phyloP scores from a whole-genome alignment of 2,329 filamentous ascomycete species.

The Colletotrichum cordylinicola region DNA sequence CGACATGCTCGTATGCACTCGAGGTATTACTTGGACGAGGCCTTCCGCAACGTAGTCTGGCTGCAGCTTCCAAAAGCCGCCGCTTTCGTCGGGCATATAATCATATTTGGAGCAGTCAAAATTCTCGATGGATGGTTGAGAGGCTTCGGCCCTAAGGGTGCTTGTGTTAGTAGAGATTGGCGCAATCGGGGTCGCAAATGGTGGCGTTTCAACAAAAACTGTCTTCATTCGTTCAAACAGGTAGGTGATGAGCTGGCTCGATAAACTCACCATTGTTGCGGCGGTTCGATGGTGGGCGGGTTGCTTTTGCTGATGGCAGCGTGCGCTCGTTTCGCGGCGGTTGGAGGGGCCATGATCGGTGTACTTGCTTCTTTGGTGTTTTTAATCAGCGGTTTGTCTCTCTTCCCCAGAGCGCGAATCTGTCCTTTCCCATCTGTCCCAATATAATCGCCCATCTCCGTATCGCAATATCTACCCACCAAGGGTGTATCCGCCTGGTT shows the following conservation, averaged over 20 bases:
- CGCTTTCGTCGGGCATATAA: constrained; percentile 21
- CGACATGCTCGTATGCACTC: constrained; percentile 11
- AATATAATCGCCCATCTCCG: background rate
- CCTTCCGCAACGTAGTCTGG: constrained; percentile 12
- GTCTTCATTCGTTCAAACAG: background rate
- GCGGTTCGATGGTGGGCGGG: background rate
- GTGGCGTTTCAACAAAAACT: background rate
- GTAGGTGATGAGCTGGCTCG: background rate
- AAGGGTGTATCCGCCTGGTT: background rate
- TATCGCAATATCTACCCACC: background rate
- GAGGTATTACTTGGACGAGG: constrained; percentile 15
- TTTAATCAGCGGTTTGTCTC: constrained; percentile 12
- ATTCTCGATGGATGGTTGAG: background rate
- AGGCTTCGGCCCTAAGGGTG: constrained; percentile 8
- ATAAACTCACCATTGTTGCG: background rate
- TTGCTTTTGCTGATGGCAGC: constrained; percentile 7
- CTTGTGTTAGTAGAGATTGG: background rate
- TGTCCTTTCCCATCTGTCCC: constrained; percentile 6
- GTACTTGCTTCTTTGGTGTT: constrained; percentile 6
- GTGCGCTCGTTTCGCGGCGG: constrained; percentile 16
- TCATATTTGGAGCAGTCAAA: constrained; percentile 25
- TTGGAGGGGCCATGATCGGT: constrained; percentile 15
- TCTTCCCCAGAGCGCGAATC: constrained; percentile 3
- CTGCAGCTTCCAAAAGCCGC: constrained; percentile 24
- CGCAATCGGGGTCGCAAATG: background rate